These are phyloP conservation scores for Phytophthora pseudosyringae DNA, from an alignment of 352 stramenopile genomes.

Conservation along the genomic window DNA sequence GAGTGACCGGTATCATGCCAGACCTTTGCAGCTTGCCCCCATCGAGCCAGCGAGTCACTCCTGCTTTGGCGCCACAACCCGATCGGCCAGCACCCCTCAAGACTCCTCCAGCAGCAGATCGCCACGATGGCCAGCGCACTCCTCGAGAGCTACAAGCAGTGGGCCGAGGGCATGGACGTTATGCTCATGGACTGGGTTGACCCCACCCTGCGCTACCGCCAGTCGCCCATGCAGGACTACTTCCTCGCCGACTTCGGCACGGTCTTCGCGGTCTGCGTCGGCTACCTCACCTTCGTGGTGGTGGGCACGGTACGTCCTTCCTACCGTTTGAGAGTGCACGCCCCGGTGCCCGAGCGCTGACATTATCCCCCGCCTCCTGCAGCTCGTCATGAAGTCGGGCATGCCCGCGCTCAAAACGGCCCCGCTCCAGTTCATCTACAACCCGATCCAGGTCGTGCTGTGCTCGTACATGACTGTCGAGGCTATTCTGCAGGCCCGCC, in stretches of 20 bases:
- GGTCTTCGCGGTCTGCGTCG: constrained; percentile 55
- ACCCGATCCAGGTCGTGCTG: constrained; percentile 93
- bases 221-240: constrained; percentile 44
- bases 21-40: constrained; percentile 29
- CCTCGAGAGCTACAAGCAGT: constrained; percentile 48
- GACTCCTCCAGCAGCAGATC: constrained; percentile 15
- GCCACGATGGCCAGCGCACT: constrained; percentile 39
- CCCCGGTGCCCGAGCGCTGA: neutral
- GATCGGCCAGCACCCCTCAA: constrained; percentile 17
- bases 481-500: constrained; percentile 87
- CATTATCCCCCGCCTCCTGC: neutral
- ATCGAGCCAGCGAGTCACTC: constrained; percentile 26
- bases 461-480: constrained; percentile 96
- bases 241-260: constrained; percentile 44
- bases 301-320: constrained; percentile 36
- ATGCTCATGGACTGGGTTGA: constrained; percentile 49
- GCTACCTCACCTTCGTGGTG: constrained; percentile 77
- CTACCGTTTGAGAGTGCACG: neutral
- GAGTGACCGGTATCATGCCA: constrained; percentile 26
- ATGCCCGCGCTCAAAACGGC: constrained; percentile 60
- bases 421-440: constrained; percentile 94
- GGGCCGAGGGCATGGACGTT: constrained; percentile 40
- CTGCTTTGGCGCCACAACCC: constrained; percentile 32
- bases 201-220: constrained; percentile 39
- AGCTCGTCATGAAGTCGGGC: constrained; percentile 64